A percentile compares a stretch with the other conserved stretches of the same genome.
Evolutionary conservation across 2,329 filamentous ascomycete species (phyloP).

Genomic region (Dactylellina haptotyla): DNA sequence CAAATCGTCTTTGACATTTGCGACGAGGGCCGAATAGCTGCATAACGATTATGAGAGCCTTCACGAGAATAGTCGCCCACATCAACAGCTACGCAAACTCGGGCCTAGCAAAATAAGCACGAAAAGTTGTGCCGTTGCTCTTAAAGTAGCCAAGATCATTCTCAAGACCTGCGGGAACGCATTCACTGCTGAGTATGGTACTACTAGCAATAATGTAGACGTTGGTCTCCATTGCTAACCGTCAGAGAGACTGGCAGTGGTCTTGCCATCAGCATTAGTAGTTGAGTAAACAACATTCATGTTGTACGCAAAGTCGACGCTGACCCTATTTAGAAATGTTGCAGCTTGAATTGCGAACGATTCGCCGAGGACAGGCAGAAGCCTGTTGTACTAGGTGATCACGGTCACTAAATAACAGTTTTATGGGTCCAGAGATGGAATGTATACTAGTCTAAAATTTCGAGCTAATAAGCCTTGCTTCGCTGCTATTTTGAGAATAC

Average conservation of each 20-base stretch:
- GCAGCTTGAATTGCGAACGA: constrained; percentile 63
- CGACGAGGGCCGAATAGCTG: constrained; percentile 63
- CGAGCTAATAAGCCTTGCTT: too few relatives aligned
- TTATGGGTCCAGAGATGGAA: too few relatives aligned
- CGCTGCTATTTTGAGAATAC: too few relatives aligned
- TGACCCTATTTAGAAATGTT: constrained; percentile 62
- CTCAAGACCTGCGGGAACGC: constrained; percentile 60
- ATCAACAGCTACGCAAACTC: constrained; percentile 66
- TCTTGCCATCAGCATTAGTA: constrained; percentile 56
- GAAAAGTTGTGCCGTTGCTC: constrained; percentile 61
- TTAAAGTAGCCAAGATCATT: constrained; percentile 61
- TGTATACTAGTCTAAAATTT: too few relatives aligned
- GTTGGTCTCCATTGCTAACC: constrained; percentile 63
- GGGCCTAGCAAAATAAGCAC: constrained; percentile 60
- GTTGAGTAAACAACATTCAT: constrained; percentile 59
- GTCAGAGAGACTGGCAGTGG: constrained; percentile 62
- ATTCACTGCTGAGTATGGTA: constrained; percentile 62
- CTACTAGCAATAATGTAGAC: constrained; percentile 66
- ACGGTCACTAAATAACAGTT: too few relatives aligned
- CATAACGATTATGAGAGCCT: constrained; percentile 63
- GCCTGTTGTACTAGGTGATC: constrained; percentile 61
- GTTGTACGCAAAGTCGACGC: constrained; percentile 65
- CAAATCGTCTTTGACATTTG: constrained; percentile 67
- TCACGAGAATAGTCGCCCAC: constrained; percentile 62
- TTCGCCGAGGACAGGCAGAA: constrained; percentile 63